These are phyloP conservation scores for Emericellopsis atlantica DNA, from an alignment of 2,329 filamentous ascomycete genomes.

Conservation along the genomic window DNA sequence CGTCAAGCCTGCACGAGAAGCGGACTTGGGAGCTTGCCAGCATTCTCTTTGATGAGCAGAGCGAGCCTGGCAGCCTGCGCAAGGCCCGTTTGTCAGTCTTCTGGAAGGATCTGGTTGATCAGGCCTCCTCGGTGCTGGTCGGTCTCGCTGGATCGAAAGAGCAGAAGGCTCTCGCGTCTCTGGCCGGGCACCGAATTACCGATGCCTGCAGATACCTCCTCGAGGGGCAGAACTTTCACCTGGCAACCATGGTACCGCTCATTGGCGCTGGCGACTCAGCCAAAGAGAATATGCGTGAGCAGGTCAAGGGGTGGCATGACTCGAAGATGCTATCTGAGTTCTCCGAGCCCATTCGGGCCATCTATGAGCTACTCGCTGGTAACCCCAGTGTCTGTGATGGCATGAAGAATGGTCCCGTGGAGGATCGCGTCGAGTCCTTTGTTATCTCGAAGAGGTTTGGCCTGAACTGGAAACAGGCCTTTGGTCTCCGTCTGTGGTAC, in stretches of 20 bases:
- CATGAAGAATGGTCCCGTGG: slow-evolving; percentile 55
- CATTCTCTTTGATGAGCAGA: slow-evolving; percentile 69
- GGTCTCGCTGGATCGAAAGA: slow-evolving; percentile 53
- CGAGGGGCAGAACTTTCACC: slow-evolving; percentile 63
- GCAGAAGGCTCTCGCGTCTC: slow-evolving; percentile 70
- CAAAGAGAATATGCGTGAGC: slow-evolving; percentile 63
- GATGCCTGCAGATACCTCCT: slow-evolving; percentile 75
- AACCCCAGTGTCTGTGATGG: slow-evolving; percentile 79
- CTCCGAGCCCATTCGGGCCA: slow-evolving; percentile 65
- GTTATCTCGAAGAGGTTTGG: slow-evolving; percentile 72
- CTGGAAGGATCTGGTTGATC: slow-evolving; percentile 54
- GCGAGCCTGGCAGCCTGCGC: slow-evolving; percentile 24
- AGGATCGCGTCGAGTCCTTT: slow-evolving; percentile 73
- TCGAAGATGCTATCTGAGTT: slow-evolving; percentile 82
- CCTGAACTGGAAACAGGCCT: slow-evolving; percentile 86
- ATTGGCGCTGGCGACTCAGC: slow-evolving; percentile 61
- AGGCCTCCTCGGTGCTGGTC: slow-evolving; percentile 38
- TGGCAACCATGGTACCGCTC: slow-evolving; percentile 75
- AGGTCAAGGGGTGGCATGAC: slow-evolving; percentile 75
- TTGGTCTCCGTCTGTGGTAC: slow-evolving; percentile 87
- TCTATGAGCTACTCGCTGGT: slow-evolving; percentile 83
- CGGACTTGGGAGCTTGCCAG: slow-evolving; percentile 77
- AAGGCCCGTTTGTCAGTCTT: slow-evolving; percentile 56
- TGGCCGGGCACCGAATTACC: slow-evolving; percentile 66
- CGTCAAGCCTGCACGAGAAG: slow-evolving; percentile 49